These are phyloP conservation scores for Styphnolobium japonicum DNA, from an alignment of 306 rosid genomes.

Conservation along the genomic window DNA sequence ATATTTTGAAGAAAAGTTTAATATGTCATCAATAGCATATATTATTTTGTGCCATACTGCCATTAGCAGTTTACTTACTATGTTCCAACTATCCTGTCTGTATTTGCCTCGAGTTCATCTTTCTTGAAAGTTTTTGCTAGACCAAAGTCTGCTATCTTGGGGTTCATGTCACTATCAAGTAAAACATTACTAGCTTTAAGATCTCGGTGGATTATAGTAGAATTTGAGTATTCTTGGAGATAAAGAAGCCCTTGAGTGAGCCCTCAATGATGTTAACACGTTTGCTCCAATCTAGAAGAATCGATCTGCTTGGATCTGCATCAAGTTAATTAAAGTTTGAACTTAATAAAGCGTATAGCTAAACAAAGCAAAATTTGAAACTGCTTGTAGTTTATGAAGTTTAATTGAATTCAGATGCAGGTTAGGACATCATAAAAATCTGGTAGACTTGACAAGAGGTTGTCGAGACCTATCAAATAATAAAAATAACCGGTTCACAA, in stretches of 20 bases:
- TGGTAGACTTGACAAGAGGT: no score
- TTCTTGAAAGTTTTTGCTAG: slow-evolving; percentile 41
- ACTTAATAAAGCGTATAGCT: background rate
- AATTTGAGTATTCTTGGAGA: slow-evolving; percentile 51
- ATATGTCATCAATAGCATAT: background rate
- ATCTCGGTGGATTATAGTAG: slow-evolving; percentile 48
- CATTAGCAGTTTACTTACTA: slow-evolving; percentile 20
- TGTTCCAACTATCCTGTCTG: slow-evolving; percentile 37
- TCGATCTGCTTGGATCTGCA: slow-evolving; percentile 23
- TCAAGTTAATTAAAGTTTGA: background rate
- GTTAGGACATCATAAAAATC: background rate
- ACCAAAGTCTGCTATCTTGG: slow-evolving; percentile 52
- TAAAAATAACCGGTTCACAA: no score
- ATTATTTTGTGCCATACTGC: no score
- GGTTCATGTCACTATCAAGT: slow-evolving; percentile 34
- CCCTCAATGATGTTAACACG: slow-evolving; percentile 48
- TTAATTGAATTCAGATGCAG: background rate
- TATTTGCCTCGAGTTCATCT: slow-evolving; percentile 43
- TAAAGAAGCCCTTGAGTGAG: slow-evolving; percentile 50
- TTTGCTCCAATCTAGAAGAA: slow-evolving; percentile 31
- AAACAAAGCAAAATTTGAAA: background rate
- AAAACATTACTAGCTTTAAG: slow-evolving; percentile 46
- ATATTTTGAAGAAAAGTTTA: no score
- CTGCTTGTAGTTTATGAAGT: background rate
- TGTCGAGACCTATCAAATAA: no score